Evolutionary conservation across 495 filamentous ascomycete species (phyloP), one percentile per base, ranked within the genome.

Genomic region (Aspergillus avenaceus): DNA sequence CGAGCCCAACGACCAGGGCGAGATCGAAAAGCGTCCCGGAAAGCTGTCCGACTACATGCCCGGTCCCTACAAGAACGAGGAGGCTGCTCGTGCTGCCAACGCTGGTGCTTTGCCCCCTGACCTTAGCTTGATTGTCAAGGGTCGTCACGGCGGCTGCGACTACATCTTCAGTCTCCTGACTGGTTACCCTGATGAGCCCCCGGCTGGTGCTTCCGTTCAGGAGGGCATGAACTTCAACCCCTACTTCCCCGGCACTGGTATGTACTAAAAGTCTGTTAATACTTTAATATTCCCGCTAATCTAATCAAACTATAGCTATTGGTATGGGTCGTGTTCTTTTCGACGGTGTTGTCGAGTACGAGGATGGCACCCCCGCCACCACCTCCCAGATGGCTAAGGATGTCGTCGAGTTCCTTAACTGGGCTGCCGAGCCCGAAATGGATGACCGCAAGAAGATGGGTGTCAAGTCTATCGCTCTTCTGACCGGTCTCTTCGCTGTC

Each of bases 341-440:
- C 73, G 92, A 99, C 59, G 95, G 91, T 49, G 74, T 99, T 25
- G 95, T 99, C 47, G 95, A 99, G 64, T 99, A 99, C 78, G 95
- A 99, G 69, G 95, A 99, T 57, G 89, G 84, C 48, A 97, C 95
- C 26, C 86, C 90, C 41, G 95, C 95, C 25, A 85, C 91, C 57
- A 87, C 91, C 49, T 96, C 91, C 43, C 95, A 99, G 78, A 97
- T 99, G 95, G 95, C 95, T 61, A 99, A 99, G 84, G 95, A 99
- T 65, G 95, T 97, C 45, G 81, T 84, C 31, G 91, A 99, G 77
- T 99, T 99, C 79, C 81, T 99, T 63, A 96, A 99, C 83, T 99
- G 92, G 92, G 76, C 95, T 24, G 90, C 95, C 50, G 95, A 99
- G 78, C 95, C 95, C 38, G 95, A 99, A 81, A 95, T 95, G 90